A percentile compares a stretch with the other conserved stretches of the same genome.
phyloP scores from a whole-genome alignment of 2,329 filamentous ascomycete species.

The Cucurbitaria berberidis region DNA sequence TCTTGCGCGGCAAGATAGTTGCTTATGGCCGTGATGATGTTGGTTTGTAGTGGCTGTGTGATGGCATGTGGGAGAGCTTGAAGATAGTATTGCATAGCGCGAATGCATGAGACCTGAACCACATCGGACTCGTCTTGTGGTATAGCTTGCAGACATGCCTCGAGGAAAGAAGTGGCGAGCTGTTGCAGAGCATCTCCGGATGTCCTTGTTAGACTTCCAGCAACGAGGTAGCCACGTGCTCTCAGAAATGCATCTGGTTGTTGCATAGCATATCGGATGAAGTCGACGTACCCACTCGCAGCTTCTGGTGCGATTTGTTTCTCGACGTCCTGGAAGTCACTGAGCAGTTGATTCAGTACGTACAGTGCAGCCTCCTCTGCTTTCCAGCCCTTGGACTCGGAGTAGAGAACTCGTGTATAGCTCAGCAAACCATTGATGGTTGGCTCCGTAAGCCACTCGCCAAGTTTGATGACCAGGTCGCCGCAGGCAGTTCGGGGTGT shows the following conservation, averaged over 20 bases:
- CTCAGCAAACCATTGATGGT: slow-evolving; percentile 80
- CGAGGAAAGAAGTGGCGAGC: slow-evolving; percentile 68
- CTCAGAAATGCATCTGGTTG: slow-evolving; percentile 77
- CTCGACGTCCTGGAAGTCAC: slow-evolving; percentile 80
- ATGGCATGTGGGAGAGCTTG: slow-evolving; percentile 58
- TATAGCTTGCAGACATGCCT: slow-evolving; percentile 77
- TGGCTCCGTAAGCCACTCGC: slow-evolving; percentile 81
- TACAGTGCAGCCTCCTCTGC: slow-evolving; percentile 82
- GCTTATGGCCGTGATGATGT: slow-evolving; percentile 66
- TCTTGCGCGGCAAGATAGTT: slow-evolving; percentile 82
- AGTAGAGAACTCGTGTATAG: slow-evolving; percentile 77
- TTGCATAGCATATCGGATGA: slow-evolving; percentile 78
- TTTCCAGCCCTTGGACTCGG: slow-evolving; percentile 63
- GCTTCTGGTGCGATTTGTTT: slow-evolving; percentile 73
- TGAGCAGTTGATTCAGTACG: slow-evolving; percentile 81
- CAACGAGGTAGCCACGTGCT: slow-evolving; percentile 85
- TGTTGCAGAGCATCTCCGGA: slow-evolving; percentile 62
- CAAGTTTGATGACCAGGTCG: slow-evolving; percentile 89
- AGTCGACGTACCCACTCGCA: slow-evolving; percentile 76
- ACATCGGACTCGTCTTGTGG: slow-evolving; percentile 80
- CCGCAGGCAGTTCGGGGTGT: slow-evolving; percentile 91
- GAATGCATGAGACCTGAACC: slow-evolving; percentile 90
- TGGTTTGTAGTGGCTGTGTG: slow-evolving; percentile 64
- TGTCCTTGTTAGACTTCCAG: slow-evolving; percentile 77
- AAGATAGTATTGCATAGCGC: slow-evolving; percentile 75